phyloP scores from a whole-genome alignment of 495 filamentous ascomycete genomes.

The Neurospora sp. region DNA sequence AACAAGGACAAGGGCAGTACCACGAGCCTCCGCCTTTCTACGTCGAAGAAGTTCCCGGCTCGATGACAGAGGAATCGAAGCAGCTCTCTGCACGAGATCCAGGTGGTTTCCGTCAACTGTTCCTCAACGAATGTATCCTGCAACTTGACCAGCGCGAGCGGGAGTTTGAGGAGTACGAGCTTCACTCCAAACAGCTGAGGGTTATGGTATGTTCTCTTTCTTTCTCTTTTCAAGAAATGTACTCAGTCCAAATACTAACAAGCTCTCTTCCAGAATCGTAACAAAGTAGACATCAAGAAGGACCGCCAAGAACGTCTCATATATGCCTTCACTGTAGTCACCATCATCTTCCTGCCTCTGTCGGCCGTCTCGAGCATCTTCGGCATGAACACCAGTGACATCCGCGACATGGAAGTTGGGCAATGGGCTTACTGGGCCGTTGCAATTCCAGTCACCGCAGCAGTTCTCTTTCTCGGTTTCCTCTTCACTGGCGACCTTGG shows the following conservation, averaged over 20 bases:
- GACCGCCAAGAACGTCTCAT: slow-evolving; percentile 39
- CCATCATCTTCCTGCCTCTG: slow-evolving; percentile 52
- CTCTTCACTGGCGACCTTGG: slow-evolving; percentile 23
- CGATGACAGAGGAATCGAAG: slow-evolving; percentile 5
- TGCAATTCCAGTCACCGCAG: slow-evolving; percentile 34
- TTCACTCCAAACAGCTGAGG: slow-evolving; percentile 6
- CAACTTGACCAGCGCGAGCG: slow-evolving; percentile 4
- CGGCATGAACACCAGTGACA: slow-evolving; percentile 48
- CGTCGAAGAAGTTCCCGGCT: background rate
- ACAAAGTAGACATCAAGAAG: slow-evolving; percentile 28
- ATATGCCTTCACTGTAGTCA: slow-evolving; percentile 52
- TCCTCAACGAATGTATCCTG: slow-evolving; percentile 18
- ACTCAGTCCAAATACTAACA: background rate
- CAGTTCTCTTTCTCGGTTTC: slow-evolving; percentile 27
- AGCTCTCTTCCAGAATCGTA: slow-evolving; percentile 15
- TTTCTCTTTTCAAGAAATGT: background rate
- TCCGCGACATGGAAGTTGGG: slow-evolving; percentile 36
- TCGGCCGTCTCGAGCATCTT: slow-evolving; percentile 54
- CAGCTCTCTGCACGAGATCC: slow-evolving; percentile 18
- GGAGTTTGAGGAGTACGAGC: slow-evolving; percentile 10
- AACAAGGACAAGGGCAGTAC: background rate
- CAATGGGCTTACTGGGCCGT: slow-evolving; percentile 43
- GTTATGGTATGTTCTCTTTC: slow-evolving; percentile 10
- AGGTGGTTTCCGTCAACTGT: slow-evolving; percentile 18
- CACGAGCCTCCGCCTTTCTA: background rate